Evolutionary conservation across 768 basidiomycete genomes (phyloP), one percentile per base, ranked within the genome.

Genomic region (Kondoa subrosea): DNA sequence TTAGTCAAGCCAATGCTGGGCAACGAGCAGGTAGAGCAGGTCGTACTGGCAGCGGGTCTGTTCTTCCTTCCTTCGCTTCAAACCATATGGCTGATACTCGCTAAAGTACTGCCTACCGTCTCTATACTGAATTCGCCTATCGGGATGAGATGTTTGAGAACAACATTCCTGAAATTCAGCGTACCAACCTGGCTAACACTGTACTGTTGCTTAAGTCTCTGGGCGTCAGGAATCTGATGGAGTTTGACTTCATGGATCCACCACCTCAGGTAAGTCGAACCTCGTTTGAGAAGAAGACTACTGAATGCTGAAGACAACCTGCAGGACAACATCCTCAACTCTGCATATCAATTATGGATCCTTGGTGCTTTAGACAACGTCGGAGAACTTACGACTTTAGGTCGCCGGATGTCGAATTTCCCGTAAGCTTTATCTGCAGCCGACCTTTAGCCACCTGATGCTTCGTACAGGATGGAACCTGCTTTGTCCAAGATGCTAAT

Each of bases 181-280:
- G 95, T 59, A 99, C 95, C 12, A 97, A 99, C 78, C 78, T 99
- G 67, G 92, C 95, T 25, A 97, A 99, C 74, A 99, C 93, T 0
- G 95, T 97, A 0, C 78, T 97, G 26, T 78, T 97, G 40, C 81
- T 99, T 68, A 99, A 97, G 76, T 92, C 92, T 1, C 81, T 99
- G 3, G 93, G 95, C 12, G 95, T 99, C 56, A 95, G 95, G 80
- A 91, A 97, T 76, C 78, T 96, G 56, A 82, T 99, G 26, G 93
- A 99, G 78, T 99, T 97, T 75, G 93, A 97, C 78, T 99, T 99
- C 76, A 97, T 99, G 95, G 95, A 99, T 76, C 95, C 95, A n/a
- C 95, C 95, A 26, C 95, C 95, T n/a, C 91, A 93, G 82, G 89
- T 71, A 17, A 21, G 59, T 31, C 71, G 66, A n/a, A n/a, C n/a